These are phyloP conservation scores for Phyllosticta capitalensis DNA, from an alignment of 2,329 filamentous ascomycete species.

Conservation along the genomic window DNA sequence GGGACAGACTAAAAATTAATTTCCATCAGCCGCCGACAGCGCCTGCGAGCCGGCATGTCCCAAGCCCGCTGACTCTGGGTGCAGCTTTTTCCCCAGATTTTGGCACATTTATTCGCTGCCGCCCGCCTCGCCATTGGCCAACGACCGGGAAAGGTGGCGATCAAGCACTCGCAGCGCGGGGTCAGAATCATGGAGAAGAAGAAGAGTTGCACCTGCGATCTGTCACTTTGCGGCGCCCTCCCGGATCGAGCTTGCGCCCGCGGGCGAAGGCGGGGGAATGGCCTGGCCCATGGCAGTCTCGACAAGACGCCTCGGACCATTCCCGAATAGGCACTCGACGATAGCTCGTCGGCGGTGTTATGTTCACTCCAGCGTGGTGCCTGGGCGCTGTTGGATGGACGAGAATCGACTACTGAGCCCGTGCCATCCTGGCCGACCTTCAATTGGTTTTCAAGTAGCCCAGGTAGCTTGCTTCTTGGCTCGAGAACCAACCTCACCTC, in stretches of 20 bases:
- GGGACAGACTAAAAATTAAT: not conserved
- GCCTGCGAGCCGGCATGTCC: not conserved
- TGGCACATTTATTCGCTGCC: not conserved
- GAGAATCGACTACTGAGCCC: not conserved
- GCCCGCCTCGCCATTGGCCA: not conserved
- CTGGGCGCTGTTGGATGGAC: not conserved
- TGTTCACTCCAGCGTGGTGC: too few relatives aligned
- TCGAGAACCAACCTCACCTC: not conserved
- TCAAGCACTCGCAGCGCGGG: not conserved
- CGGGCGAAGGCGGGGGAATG: not conserved
- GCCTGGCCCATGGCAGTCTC: not conserved
- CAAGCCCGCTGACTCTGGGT: not conserved
- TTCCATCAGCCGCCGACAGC: constrained; percentile 5
- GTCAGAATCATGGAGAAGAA: not conserved
- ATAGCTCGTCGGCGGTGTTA: constrained; percentile 2
- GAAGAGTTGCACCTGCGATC: not conserved
- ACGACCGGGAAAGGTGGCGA: not conserved
- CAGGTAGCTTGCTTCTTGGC: constrained; percentile 1
- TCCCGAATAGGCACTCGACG: constrained; percentile 8
- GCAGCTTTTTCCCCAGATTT: not conserved
- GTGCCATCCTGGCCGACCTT: constrained; percentile 3
- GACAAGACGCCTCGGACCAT: not conserved
- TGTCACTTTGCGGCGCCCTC: constrained; percentile 4
- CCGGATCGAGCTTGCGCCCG: not conserved
- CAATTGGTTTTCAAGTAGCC: not conserved